Conservation (phyloP, 225 moss, liverwort and hornwort species). For the Thuidium tamariscinum region DNA sequence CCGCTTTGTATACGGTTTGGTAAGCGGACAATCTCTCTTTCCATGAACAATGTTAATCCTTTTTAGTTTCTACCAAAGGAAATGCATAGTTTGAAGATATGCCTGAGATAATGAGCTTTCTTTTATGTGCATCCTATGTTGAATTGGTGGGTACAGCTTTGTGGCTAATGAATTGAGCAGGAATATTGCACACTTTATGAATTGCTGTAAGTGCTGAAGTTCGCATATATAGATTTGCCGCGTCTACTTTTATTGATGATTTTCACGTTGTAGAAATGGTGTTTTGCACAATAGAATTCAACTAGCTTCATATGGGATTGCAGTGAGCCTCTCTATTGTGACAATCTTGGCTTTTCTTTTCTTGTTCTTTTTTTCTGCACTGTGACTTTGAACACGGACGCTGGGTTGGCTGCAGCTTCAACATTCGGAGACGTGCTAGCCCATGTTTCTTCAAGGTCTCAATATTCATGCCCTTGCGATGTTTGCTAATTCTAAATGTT, state of each 20-base stretch:
- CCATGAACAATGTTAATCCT: not conserved
- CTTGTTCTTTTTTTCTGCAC: not conserved
- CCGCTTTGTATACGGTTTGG: conserved; percentile 19
- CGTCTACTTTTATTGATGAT: not conserved
- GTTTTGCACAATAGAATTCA: not conserved
- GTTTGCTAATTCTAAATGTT: not conserved
- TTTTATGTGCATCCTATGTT: not conserved
- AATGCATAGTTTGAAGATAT: not conserved
- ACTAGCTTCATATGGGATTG: not conserved
- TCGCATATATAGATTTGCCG: not conserved
- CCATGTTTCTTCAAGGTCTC: conserved; percentile 26
- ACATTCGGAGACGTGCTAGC: conserved; percentile 23
- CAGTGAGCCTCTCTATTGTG: not conserved
- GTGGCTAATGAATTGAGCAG: conserved; percentile 17
- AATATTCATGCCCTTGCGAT: not conserved
- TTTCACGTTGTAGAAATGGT: not conserved
- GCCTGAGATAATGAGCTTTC: not conserved
- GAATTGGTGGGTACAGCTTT: conserved; percentile 3
- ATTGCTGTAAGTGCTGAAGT: conserved; percentile 14
- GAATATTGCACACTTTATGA: conserved; percentile 1
- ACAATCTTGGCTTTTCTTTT: not conserved
- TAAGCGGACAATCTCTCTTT: not conserved
- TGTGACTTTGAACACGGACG: not conserved
- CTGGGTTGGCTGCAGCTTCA: conserved; percentile 16
- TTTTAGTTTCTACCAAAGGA: not conserved